Evolutionary conservation across 495 filamentous ascomycete genomes (phyloP).

Genomic region (Extremus antarcticus): DNA sequence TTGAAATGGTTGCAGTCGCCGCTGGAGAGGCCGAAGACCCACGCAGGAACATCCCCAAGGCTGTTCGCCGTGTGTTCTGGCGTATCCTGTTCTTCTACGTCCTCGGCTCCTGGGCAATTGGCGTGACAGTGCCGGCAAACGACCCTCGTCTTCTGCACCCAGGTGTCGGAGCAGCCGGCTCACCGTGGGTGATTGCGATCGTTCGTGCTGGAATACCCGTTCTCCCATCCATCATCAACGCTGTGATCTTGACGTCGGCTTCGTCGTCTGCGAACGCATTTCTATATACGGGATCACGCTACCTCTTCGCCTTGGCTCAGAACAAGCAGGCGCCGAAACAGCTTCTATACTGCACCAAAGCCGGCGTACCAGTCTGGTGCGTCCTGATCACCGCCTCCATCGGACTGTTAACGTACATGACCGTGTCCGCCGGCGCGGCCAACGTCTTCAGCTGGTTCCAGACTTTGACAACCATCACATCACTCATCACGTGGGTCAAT

Average conservation of each 20-base stretch:
- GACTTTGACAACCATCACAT: conserved; percentile 50
- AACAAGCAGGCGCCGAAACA: conserved; percentile 26
- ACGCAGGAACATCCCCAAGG: conserved; percentile 40
- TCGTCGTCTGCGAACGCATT: conserved; percentile 57
- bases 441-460: conserved; percentile 44
- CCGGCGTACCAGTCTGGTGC: conserved; percentile 25
- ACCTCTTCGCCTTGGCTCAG: conserved; percentile 35
- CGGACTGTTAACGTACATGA: conserved; percentile 27
- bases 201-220: conserved; percentile 42
- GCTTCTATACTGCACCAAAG: conserved; percentile 26
- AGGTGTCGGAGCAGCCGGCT: conserved; percentile 43
- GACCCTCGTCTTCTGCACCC: conserved; percentile 40
- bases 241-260: conserved; percentile 59
- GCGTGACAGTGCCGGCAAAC: conserved; percentile 36
- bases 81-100: conserved; percentile 50
- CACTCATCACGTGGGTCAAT: conserved; percentile 53
- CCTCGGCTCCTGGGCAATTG: conserved; percentile 45
- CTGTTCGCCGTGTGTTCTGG: conserved; percentile 40
- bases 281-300: conserved; percentile 46
- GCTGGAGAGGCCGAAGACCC: conserved; percentile 37
- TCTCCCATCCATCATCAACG: conserved; percentile 55
- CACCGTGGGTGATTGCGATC: conserved; percentile 51
- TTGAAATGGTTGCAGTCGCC: conserved; percentile 45
- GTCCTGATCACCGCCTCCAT: conserved; percentile 25
- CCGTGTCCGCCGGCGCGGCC: conserved; percentile 12